Base-by-base conservation (phyloP, 1,284 basidiomycete species). In the Sphaerobolus stellatus region DNA sequence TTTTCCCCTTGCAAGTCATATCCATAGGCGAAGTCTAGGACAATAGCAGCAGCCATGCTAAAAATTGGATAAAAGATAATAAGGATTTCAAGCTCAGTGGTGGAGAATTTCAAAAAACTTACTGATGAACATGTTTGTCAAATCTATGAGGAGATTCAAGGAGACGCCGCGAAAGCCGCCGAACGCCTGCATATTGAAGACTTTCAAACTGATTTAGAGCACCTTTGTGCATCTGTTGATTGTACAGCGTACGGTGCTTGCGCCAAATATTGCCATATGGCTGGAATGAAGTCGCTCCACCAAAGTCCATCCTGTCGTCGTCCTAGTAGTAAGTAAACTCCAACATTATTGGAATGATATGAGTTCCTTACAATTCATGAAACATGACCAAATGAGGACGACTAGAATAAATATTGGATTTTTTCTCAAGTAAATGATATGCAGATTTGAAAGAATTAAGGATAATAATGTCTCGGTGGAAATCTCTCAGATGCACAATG, bases 281-380 rank as follows among this genome's bases (percentile, higher is more conserved):
- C 72, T 75, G 75, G 30, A 48, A 48, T 5, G 45, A 30, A 62
- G 79, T 78, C 1, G 78, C 60, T 1, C 79, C 61, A 57, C 75
- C 68, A 71, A 75, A 79, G 6, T 77, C 77, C 61, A 80, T 77
- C 36, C 79, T 81, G 49, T 1, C 34, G 31, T 27, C 24, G 24
- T 11, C 34, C 11, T 36, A 27, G 13, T 14, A 14, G 8, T 9
- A 16, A 46, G 18, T n/a, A 38, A 3, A 16, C 7, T 3, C 36
- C 24, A 18, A 22, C n/a, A 4, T 28, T 3, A 24, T 50, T 14
- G 18, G 16, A 11, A n/a, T n/a, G n/a, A n/a, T n/a, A n/a, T n/a
- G n/a, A n/a, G n/a, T n/a, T n/a, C n/a, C 52, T 30, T 48, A 54
- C 55, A 56, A 27, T 24, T 56, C 55, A 14, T 44, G 36, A 30